These are phyloP conservation scores for Phialemonium atrogriseum DNA, from an alignment of 2,329 filamentous ascomycete genomes.

Conservation along the genomic window DNA sequence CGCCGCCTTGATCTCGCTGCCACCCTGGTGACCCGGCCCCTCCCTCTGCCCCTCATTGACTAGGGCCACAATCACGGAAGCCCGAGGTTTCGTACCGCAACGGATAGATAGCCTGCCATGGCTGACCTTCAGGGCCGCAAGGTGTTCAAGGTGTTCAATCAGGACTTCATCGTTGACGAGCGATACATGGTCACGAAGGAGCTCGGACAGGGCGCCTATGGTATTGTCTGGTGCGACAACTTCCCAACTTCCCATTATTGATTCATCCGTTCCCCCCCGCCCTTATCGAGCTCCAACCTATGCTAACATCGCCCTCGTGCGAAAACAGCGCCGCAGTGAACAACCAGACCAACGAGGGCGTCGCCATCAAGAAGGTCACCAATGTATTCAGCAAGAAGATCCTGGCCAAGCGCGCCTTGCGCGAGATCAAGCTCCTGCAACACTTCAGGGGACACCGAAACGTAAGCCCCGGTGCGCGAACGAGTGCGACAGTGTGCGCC, in stretches of 20 bases:
- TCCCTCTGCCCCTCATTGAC: too few species aligned
- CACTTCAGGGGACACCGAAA: slow-evolving; percentile 91
- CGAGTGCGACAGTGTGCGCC: too few species aligned
- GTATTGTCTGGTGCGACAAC: slow-evolving; percentile 81
- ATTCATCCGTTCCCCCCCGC: slow-evolving; percentile 2
- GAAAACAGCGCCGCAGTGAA: slow-evolving; percentile 76
- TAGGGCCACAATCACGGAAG: too few species aligned
- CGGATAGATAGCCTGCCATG: too few species aligned
- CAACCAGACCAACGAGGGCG: slow-evolving; percentile 80
- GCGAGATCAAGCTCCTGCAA: slow-evolving; percentile 97
- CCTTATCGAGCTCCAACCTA: slow-evolving; percentile 10
- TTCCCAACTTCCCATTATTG: slow-evolving; percentile 2
- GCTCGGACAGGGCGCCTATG: slow-evolving; percentile 94
- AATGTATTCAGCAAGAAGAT: slow-evolving; percentile 99
- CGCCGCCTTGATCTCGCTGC: too few species aligned
- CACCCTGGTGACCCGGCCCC: too few species aligned
- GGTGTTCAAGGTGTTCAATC: slow-evolving; percentile 99
- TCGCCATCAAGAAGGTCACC: slow-evolving; percentile 99
- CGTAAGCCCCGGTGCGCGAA: slow-evolving; percentile 50
- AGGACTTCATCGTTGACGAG: slow-evolving; percentile 97
- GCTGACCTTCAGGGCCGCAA: slow-evolving; percentile 52
- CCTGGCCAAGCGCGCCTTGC: slow-evolving; percentile 90
- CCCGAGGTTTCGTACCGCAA: too few species aligned
- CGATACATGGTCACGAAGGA: slow-evolving; percentile 98
- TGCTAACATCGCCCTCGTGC: slow-evolving; percentile 4